phyloP scores from a whole-genome alignment of 345 rosid species.

The Schrenkiella parvula region DNA sequence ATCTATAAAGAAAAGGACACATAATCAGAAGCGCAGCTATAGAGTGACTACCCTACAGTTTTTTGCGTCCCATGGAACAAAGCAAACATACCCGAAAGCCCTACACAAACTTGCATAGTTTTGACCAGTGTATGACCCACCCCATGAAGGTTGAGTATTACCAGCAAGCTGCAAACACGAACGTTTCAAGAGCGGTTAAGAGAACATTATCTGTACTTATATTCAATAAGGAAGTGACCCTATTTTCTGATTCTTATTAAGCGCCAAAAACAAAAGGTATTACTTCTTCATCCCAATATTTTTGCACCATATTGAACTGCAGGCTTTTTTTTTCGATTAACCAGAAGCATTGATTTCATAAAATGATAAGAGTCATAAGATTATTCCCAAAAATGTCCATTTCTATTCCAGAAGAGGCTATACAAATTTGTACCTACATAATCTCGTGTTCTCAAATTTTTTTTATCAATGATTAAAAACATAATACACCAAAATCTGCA shows the following conservation, averaged over 20 bases:
- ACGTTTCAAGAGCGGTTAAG: background rate
- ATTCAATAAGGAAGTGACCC: background rate
- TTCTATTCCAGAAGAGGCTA: background rate
- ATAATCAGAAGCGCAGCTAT: background rate
- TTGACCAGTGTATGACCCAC: constrained; percentile 23
- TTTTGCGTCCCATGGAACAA: background rate
- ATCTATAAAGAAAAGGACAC: background rate
- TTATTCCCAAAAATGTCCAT: background rate
- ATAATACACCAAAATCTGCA: background rate
- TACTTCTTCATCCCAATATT: background rate
- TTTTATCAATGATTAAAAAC: background rate
- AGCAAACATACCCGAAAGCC: constrained; percentile 24
- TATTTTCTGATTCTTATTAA: background rate
- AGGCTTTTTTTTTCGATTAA: background rate
- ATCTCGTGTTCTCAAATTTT: background rate
- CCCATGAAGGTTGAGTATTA: constrained; percentile 24
- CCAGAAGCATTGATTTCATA: background rate
- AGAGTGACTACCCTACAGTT: background rate
- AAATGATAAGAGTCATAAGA: background rate
- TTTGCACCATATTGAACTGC: background rate
- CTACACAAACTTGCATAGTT: constrained; percentile 24
- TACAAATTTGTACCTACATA: background rate
- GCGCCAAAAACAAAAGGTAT: background rate
- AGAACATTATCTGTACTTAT: background rate
- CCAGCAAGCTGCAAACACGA: constrained; percentile 31